Evolutionary conservation across 23 red algal species (phyloP).

Genomic region (Cyanidium caldarium): DNA sequence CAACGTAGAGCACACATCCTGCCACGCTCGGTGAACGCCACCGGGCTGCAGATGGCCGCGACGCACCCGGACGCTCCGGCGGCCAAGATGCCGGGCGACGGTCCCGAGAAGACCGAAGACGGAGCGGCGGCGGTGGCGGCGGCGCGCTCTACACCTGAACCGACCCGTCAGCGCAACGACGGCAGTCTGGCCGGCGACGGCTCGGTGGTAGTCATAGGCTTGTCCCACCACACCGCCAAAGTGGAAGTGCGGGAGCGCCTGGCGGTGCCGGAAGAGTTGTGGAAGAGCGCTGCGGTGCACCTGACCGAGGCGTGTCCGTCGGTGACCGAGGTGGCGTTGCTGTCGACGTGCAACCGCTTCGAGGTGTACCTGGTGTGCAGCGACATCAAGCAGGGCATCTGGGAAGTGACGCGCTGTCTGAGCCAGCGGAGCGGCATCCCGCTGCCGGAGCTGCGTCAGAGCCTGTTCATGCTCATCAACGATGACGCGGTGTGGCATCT

Average conservation of each 20-base stretch:
- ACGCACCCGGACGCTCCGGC: too few species aligned
- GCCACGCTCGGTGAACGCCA: too few species aligned
- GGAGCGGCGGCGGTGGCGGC: too few species aligned
- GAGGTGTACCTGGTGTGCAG: slow-evolving; percentile 72
- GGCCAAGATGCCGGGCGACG: too few species aligned
- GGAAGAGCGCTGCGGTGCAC: slow-evolving; percentile 33
- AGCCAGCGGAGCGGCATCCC: slow-evolving; percentile 33
- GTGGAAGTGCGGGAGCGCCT: slow-evolving; percentile 84
- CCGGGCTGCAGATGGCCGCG: too few species aligned
- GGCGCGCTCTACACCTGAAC: too few species aligned
- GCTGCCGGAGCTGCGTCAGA: slow-evolving; percentile 32
- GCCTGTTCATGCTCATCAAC: slow-evolving; percentile 75
- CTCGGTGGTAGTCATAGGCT: slow-evolving; percentile 58
- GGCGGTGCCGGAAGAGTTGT: slow-evolving; percentile 58
- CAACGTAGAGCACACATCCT: too few species aligned
- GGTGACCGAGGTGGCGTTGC: slow-evolving; percentile 72
- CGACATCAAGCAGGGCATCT: slow-evolving; percentile 49
- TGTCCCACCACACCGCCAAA: slow-evolving; percentile 82
- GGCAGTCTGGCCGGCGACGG: background rate
- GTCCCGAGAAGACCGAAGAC: too few species aligned
- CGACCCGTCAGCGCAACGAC: background rate
- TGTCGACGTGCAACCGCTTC: slow-evolving; percentile 97
- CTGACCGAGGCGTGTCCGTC: slow-evolving; percentile 20
- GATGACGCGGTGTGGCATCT: slow-evolving; percentile 85
- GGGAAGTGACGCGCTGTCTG: slow-evolving; percentile 46